Base-by-base conservation (phyloP, 257 asterid genomes). In the Paraleonurus japonicus region DNA sequence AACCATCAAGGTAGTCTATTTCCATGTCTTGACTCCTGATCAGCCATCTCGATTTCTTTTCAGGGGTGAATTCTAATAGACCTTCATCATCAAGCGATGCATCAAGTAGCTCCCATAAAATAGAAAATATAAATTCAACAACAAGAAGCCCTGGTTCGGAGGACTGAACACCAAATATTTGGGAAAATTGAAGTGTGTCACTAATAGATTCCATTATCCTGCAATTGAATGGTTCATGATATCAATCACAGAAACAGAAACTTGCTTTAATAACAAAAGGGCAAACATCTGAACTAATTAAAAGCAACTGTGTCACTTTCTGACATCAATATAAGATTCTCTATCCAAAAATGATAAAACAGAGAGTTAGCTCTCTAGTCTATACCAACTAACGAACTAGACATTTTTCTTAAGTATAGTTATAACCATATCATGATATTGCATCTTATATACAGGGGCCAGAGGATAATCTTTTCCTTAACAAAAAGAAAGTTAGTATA, bases 81-180 rank as follows among this genome's bases (percentile, higher is more conserved):
- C 90, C 88, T 64, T 95, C 97, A 63, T 95, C 99, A 33, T 89
- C 98, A 73, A 95, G 97, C 10, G 97, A 88, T 33, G 99, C 94
- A 87, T 95, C 98, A 67, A 95, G 86, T 71, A 95, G 84, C 81
- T 73, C 81, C 99, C 99, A 95, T 63, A 87, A 95, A 75, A 81
- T 82, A 32, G 95, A 74, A 69, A 95, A 82, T 75, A 95, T 67
- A 74, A 83, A 88, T 68, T 75, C 88, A 71, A 85, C 98, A 63
- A 95, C 67, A 53, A 88, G 78, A 71, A 83, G 43, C 86, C 98
- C 98, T 37, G 95, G 85, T 78, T 95, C 98, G 73, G 88, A 81
- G 65, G 89, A 84, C 64, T 75, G 85, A 75, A 89, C 78, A 47
- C 88, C 95, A 75, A 82, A 89, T 48, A 86, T 78, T 72, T 87